Conservation (phyloP, 83 land plant genomes). For the Thuja plicata region DNA sequence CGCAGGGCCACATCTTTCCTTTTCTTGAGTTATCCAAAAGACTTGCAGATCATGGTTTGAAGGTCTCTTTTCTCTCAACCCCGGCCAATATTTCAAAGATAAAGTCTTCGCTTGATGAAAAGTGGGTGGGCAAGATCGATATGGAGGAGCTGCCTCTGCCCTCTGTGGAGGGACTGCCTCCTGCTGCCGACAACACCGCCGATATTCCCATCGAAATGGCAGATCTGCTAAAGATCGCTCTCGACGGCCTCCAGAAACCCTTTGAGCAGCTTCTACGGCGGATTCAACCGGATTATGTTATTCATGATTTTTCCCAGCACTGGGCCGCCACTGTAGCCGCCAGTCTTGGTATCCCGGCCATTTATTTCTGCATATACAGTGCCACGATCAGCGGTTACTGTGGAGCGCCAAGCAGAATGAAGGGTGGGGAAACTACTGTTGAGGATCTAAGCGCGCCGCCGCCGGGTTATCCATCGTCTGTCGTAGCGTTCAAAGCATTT, state of each 20-base stretch:
- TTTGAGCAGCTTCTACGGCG: slow-evolving; percentile 15
- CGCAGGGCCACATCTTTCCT: slow-evolving; percentile 44
- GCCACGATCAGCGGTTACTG: slow-evolving; percentile 17
- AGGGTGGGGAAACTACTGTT: neutral
- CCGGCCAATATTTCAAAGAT: slow-evolving; percentile 26
- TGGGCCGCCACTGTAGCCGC: slow-evolving; percentile 37
- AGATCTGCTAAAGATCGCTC: slow-evolving; percentile 26
- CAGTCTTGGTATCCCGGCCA: slow-evolving; percentile 23
- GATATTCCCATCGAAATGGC: slow-evolving; percentile 18
- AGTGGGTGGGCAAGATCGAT: neutral
- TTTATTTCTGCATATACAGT: slow-evolving; percentile 30
- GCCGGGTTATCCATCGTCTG: slow-evolving; percentile 26
- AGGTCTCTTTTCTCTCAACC: slow-evolving; percentile 34
- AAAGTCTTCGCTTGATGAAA: neutral
- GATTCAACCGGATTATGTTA: slow-evolving; percentile 25
- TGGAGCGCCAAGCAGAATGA: slow-evolving; percentile 11
- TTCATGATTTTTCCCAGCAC: slow-evolving; percentile 29
- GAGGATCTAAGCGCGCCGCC: slow-evolving; percentile 30
- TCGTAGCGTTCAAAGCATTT: neutral
- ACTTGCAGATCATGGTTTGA: slow-evolving; percentile 17
- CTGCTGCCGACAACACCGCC: slow-evolving; percentile 30
- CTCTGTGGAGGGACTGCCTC: slow-evolving; percentile 35
- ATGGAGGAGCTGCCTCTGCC: slow-evolving; percentile 22
- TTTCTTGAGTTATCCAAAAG: slow-evolving; percentile 32
- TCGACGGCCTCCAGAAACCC: slow-evolving; percentile 24